Evolutionary conservation across 495 filamentous ascomycete genomes (phyloP), one percentile per base, ranked within the genome.

Genomic region (Neurospora tetraspora): DNA sequence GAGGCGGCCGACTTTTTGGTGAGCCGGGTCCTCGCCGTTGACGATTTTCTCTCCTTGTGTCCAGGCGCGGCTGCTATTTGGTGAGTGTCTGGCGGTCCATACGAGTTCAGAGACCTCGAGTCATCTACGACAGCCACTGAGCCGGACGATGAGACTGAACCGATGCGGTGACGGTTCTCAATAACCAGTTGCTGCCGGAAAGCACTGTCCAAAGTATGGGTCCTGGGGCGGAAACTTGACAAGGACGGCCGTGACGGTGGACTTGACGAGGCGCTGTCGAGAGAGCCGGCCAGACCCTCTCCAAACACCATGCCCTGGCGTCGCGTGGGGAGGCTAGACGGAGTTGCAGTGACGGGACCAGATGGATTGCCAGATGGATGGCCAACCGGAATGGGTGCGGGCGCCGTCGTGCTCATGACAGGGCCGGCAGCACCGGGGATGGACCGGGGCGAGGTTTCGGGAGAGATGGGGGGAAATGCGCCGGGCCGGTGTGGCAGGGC

Each of bases 251-350:
- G 81, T 23, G 77, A 74, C 34, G 81, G 80, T 11, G 79, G 81
- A 59, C 78, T 82, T 34, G 83, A 75, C 69, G 82, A 79, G 53
- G 75, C 71, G 74, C 78, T 79, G 39, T 85, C 84, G n/a, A 80
- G 75, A 11, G 83, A 82, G 6, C 79, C 80, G 71, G 78, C 74
- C 73, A 81, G 84, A 36, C 82, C 71, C 70, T 89, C 86, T 70
- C 85, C 79, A 76, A 89, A 88, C 34, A 87, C 86, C 9, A 86
- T 72, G 34, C 85, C 86, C 75, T 86, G 86, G 39, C 86, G 80
- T 70, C 85, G 75, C 39, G 70, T 71, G 7, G 78, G 75, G 71
- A 79, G 14, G 71, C 71, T 71, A 20, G 71, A 71, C 16, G 68
- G 34, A 39, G 43, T 68, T 39, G 40, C 72, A 42, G 70, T 59